Evolutionary conservation across 2,329 filamentous ascomycete genomes (phyloP).

Genomic region (Penicillium sp.): DNA sequence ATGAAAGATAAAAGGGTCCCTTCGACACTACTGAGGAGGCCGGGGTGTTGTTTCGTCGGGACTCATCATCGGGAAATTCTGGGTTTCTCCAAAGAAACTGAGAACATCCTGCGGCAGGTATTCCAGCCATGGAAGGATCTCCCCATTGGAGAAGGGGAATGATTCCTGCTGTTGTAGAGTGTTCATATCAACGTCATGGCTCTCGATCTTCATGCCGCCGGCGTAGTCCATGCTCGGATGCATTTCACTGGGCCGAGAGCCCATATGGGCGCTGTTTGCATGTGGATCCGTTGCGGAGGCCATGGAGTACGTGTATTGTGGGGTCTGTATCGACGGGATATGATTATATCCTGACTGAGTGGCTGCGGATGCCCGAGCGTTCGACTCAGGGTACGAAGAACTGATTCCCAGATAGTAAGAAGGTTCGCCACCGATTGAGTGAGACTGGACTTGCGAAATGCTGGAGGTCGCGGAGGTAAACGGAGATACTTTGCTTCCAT

Average conservation of each 20-base stretch:
- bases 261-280: slow-evolving; percentile 18
- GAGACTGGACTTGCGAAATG: slow-evolving; percentile 42
- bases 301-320: slow-evolving; percentile 29
- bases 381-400: slow-evolving; percentile 43
- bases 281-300: slow-evolving; percentile 24
- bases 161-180: slow-evolving; percentile 51
- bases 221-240: slow-evolving; percentile 23
- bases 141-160: slow-evolving; percentile 52
- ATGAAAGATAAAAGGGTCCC: not conserved
- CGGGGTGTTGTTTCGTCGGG: slow-evolving; percentile 29
- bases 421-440: slow-evolving; percentile 42
- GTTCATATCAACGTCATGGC: slow-evolving; percentile 75
- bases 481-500: slow-evolving; percentile 21
- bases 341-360: slow-evolving; percentile 29
- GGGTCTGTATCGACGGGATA: slow-evolving; percentile 21
- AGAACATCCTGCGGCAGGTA: slow-evolving; percentile 69
- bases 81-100: slow-evolving; percentile 53
- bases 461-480: slow-evolving; percentile 25
- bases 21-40: slow-evolving; percentile 24
- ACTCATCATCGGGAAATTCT: slow-evolving; percentile 37
- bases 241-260: slow-evolving; percentile 16
- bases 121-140: slow-evolving; percentile 74
- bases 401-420: slow-evolving; percentile 50
- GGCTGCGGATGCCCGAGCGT: slow-evolving; percentile 25
- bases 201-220: slow-evolving; percentile 67